Evolutionary conservation across 257 asterid species (phyloP), one percentile per base, ranked within the genome.

Genomic region (Jacaranda copaia): DNA sequence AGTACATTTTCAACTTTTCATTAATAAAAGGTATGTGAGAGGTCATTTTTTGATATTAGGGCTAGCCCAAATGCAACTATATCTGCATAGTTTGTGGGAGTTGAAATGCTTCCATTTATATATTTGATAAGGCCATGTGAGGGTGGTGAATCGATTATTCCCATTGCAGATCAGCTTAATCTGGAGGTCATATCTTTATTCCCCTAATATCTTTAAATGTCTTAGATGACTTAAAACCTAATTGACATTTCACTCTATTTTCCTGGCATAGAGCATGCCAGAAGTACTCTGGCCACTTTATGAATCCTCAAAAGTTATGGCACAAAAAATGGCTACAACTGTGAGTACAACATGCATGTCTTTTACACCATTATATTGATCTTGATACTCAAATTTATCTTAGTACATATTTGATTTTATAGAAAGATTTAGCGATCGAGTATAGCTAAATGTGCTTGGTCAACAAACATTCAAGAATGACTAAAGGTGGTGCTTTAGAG

Each of bases 91-190:
- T 93, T 93, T 79, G 91, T 91, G 63, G 88, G 98, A 85, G 97
- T 89, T 59, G 96, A 93, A 84, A 85, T 89, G 87, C 94, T 93
- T 83, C 97, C 97, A 15, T 89, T 96, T 35, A 98, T 98, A 60
- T 96, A 90, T 81, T 80, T 96, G 80, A 88, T 96, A 52, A 82
- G 97, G 69, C 98, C 98, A 0, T 93, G 96, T 55, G 98, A 95
- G 11, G 99, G 99, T 70, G 97, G 99, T 73, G 99, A 98, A 64
- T 95, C 98, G 13, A 95, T 93, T 77, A 93, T 95, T 75, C 98
- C 93, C 82, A 93, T 95, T 36, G 98, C 93, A 53, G 99, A 95
- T 79, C 99, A 95, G 87, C 80, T 91, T 46, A 93, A 90, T 81
- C 86, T 93, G 2, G 90, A 92, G 99, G 99, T 91, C 38, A 48